These are phyloP conservation scores for Sophora flavescens DNA, from an alignment of 306 rosid species.

Conservation along the genomic window DNA sequence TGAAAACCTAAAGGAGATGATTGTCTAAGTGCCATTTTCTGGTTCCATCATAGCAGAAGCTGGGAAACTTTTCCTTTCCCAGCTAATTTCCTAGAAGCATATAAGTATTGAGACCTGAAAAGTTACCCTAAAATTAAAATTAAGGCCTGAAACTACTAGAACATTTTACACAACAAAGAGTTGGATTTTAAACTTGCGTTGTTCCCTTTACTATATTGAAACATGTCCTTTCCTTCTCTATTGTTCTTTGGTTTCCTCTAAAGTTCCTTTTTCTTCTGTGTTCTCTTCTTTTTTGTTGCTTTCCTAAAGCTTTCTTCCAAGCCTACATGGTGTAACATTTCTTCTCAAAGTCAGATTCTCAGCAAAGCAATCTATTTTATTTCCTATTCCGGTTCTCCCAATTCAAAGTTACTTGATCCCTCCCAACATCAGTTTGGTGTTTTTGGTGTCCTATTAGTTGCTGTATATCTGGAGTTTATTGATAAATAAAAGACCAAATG, in stretches of 20 bases:
- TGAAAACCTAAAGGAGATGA: neutral
- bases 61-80: neutral
- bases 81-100: neutral
- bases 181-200: constrained; percentile 23
- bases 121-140: constrained; percentile 16
- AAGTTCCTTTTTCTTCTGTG: neutral
- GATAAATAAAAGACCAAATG: constrained; percentile 18
- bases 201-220: neutral
- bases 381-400: constrained; percentile 17
- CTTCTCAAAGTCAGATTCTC: neutral
- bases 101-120: constrained; percentile 14
- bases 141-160: constrained; percentile 21
- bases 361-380: constrained; percentile 4
- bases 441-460: neutral
- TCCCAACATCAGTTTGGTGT: neutral
- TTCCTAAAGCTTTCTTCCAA: constrained; percentile 31
- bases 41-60: neutral
- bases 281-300: neutral
- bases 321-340: neutral
- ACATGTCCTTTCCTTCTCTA: neutral
- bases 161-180: constrained; percentile 6
- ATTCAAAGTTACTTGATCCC: neutral
- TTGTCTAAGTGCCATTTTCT: neutral
- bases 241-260: neutral
- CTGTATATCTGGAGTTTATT: constrained; percentile 14